phyloP scores from a whole-genome alignment of 805 yeast species.

The Kuraishia cidri region DNA sequence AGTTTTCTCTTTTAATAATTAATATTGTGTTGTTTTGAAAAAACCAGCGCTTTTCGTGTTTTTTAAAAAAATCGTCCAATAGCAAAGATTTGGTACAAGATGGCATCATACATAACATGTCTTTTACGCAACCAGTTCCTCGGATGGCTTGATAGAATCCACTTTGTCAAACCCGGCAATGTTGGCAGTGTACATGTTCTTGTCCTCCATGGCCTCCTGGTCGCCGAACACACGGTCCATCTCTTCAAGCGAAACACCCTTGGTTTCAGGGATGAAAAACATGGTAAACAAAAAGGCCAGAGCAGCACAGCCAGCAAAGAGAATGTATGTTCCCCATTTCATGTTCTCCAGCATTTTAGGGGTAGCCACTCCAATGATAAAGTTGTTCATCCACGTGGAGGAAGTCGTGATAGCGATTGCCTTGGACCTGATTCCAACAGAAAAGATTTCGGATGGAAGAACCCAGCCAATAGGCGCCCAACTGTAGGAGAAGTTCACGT shows the following conservation, averaged over 20 bases:
- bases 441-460: constrained; percentile 37
- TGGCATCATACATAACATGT: too few relatives aligned
- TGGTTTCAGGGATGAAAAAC: constrained; percentile 32
- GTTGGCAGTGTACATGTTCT: too few relatives aligned
- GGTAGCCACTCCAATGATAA: constrained; percentile 24
- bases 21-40: too few relatives aligned
- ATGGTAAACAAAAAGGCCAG: background rate
- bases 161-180: too few relatives aligned
- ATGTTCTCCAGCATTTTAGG: constrained; percentile 15
- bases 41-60: too few relatives aligned
- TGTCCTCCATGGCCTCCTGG: background rate
- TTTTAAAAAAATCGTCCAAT: too few relatives aligned
- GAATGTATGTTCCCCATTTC: constrained; percentile 14
- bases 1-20: too few relatives aligned
- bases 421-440: constrained; percentile 54
- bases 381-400: constrained; percentile 21
- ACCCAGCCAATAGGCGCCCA: constrained; percentile 40
- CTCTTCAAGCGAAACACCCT: constrained; percentile 31
- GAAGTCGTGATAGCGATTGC: constrained; percentile 45
- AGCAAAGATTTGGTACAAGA: too few relatives aligned
- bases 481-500: constrained; percentile 13
- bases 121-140: too few relatives aligned
- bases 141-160: too few relatives aligned
- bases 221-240: constrained; percentile 2
- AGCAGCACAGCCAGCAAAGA: constrained; percentile 6